Evolutionary conservation across 352 stramenopile species (phyloP).

Genomic region (Globisporangium recalcitrans): DNA sequence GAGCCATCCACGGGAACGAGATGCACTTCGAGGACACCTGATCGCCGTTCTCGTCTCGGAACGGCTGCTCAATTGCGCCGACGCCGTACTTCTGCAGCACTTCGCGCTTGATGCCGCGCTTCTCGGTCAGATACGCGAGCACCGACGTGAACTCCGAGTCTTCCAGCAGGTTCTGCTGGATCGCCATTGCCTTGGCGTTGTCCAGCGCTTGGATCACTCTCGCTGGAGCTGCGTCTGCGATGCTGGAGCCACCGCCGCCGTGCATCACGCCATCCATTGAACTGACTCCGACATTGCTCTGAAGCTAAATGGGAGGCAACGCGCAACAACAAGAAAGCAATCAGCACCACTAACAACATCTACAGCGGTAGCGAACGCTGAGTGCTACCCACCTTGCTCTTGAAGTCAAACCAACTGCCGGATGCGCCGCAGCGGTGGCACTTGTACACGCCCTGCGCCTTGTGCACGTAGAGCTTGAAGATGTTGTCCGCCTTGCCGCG

Average conservation of each 20-base stretch:
- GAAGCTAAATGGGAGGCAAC: slow-evolving; percentile 24
- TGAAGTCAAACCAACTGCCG: slow-evolving; percentile 89
- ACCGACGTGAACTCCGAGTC: slow-evolving; percentile 55
- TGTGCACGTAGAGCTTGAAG: slow-evolving; percentile 90
- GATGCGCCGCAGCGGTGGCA: slow-evolving; percentile 85
- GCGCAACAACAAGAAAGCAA: background rate
- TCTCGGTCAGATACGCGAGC: slow-evolving; percentile 67
- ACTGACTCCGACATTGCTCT: slow-evolving; percentile 45
- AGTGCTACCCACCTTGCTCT: slow-evolving; percentile 46
- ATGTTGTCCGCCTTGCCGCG: slow-evolving; percentile 82
- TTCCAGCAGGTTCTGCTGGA: slow-evolving; percentile 78
- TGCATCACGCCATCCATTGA: slow-evolving; percentile 37
- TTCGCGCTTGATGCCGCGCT: slow-evolving; percentile 57
- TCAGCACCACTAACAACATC: background rate
- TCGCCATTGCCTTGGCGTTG: slow-evolving; percentile 79
- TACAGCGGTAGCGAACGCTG: background rate
- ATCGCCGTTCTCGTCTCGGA: slow-evolving; percentile 56
- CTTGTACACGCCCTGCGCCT: slow-evolving; percentile 83
- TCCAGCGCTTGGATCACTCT: slow-evolving; percentile 79
- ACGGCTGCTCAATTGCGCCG: slow-evolving; percentile 85
- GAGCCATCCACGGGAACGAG: slow-evolving; percentile 96
- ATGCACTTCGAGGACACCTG: slow-evolving; percentile 78
- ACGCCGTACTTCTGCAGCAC: slow-evolving; percentile 88
- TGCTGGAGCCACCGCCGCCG: slow-evolving; percentile 14
- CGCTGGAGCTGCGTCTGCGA: slow-evolving; percentile 23